Conservation (phyloP, 495 filamentous ascomycete genomes). For the Podospora tetraspora region DNA sequence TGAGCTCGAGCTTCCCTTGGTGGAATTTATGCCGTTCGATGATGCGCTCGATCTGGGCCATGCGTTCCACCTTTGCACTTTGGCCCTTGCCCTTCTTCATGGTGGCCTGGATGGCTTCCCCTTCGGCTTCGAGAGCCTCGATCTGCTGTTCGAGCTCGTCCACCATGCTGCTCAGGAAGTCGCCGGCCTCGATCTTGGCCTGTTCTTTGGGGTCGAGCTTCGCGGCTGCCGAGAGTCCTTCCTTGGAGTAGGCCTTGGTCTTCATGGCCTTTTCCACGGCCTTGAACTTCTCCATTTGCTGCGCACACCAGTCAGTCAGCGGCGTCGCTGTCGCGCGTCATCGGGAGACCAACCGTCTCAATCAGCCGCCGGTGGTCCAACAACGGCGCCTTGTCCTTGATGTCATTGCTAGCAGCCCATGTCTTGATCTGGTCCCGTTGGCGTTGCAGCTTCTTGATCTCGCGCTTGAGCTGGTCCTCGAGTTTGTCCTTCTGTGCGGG, state of each 20-base stretch:
- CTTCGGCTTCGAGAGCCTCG: conserved; percentile 85
- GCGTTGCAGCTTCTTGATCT: conserved; percentile 99
- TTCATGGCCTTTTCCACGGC: conserved; percentile 99
- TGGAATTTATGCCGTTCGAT: conserved; percentile 97
- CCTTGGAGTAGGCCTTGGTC: conserved; percentile 98
- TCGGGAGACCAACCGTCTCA: conserved; percentile 65
- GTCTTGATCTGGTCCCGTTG: conserved; percentile 98
- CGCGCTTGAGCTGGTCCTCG: conserved; percentile 93
- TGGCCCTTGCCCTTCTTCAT: conserved; percentile 94
- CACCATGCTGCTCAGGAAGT: conserved; percentile 82
- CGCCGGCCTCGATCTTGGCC: conserved; percentile 77
- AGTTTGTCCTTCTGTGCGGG: conserved; percentile 95
- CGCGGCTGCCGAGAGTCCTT: conserved; percentile 81
- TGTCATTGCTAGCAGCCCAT: conserved; percentile 94
- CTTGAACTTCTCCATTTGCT: conserved; percentile 99
- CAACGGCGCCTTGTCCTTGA: conserved; percentile 96
- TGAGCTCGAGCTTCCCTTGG: conserved; percentile 82
- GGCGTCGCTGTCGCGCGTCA: conserved; percentile 8
- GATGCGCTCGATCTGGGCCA: conserved; percentile 75
- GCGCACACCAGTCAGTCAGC: conserved; percentile 21
- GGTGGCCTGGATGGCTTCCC: conserved; percentile 76
- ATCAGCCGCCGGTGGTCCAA: conserved; percentile 90
- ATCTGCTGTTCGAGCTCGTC: conserved; percentile 91
- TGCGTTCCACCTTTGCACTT: conserved; percentile 69
- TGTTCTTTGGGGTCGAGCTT: conserved; percentile 94